Evolutionary conservation across 352 stramenopile genomes (phyloP), one percentile per base, ranked within the genome.

Genomic region (Pythium phragmiticola): DNA sequence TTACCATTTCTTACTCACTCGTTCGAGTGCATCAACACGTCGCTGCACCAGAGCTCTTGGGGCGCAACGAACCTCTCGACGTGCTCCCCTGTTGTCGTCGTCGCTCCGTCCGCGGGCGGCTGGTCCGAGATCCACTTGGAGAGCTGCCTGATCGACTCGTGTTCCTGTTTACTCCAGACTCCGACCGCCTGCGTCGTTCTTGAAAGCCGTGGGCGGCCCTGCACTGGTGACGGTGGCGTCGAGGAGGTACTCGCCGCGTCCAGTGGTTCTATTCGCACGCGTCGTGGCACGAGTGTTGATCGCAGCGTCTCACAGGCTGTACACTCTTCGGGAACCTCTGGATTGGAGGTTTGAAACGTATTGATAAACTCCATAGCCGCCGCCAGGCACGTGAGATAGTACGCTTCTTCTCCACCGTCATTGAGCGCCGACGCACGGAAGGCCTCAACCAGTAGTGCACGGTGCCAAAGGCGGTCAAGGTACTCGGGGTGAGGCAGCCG

Each of bases 371-470:
- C 63, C 55, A 74, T 77, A 3, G 70, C 66, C 7, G 66, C 70
- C 2, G 53, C 39, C 9, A 77, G 30, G 39, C 70, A 77, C 41
- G 70, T 77, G 4, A 77, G 43, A 39, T 77, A 77, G 42, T 77
- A 77, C 3, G 66, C 66, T 50, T 77, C 70, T 58, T 77, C 70
- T 12, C 70, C 67, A 7, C 63, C 63, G 21, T 77, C 57, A 12
- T 37, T 57, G 9, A 74, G 21, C 17, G 71, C 33, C 1, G 51
- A 43, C 1, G 46, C 41, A 21, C 63, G 66, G 45, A 77, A 77
- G 7, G 56, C 57, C 39, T 66, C 39, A 1, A 77, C 66, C n/a
- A 74, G 43, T 6, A 63, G 50, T 13, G 68, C 30, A 6, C 56
- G 70, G 13, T 55, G 60, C 70, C 66, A 74, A 2, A 77, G 70